Conservation (phyloP, 1,139 yeast species). For the Suhomyces yuchorum region DNA sequence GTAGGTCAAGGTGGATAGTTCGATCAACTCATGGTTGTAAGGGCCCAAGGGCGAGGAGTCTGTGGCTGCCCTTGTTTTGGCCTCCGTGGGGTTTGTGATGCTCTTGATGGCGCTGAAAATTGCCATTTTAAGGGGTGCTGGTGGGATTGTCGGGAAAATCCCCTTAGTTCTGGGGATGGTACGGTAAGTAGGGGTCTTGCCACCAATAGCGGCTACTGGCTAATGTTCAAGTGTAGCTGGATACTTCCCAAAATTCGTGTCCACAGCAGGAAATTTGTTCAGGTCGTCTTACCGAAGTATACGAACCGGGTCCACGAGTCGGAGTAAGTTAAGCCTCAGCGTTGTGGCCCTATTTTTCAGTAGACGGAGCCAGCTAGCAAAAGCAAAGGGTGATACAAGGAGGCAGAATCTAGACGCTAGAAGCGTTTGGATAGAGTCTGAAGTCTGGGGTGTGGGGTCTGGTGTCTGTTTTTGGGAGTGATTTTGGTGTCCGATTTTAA, state of each 20-base stretch:
- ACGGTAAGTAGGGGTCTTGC: neutral
- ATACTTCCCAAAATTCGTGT: neutral
- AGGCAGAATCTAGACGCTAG: no score
- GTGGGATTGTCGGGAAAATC: neutral
- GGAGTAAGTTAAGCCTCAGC: no score
- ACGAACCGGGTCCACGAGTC: no score
- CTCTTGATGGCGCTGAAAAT: conserved; percentile 6
- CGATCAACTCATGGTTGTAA: conserved; percentile 38
- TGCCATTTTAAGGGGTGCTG: neutral
- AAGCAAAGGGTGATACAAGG: no score
- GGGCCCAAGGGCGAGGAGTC: conserved; percentile 44
- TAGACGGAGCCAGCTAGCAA: no score
- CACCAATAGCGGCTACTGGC: neutral
- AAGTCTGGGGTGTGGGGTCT: no score
- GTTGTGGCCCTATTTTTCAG: no score
- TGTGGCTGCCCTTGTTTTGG: conserved; percentile 29
- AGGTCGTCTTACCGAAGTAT: neutral
- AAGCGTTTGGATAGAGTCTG: no score
- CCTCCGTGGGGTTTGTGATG: conserved; percentile 18
- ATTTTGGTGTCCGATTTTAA: neutral
- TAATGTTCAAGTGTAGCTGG: neutral
- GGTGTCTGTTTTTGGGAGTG: neutral
- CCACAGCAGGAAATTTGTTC: neutral
- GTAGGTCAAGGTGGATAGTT: conserved; percentile 34
- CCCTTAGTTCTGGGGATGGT: neutral